Base-by-base conservation (phyloP, 805 yeast species). In the Lipomyces starkeyi region DNA sequence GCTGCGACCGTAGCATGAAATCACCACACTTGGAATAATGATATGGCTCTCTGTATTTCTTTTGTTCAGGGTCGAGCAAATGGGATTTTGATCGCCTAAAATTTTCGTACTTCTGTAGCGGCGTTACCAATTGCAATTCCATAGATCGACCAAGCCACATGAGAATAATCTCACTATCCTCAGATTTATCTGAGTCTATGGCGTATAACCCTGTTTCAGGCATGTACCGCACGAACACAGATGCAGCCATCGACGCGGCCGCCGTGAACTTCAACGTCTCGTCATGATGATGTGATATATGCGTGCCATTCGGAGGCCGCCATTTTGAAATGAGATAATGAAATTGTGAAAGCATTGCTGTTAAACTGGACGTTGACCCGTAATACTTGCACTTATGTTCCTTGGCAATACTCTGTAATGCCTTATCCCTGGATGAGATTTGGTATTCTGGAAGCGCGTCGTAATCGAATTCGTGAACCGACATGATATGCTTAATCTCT, bases 341-440 rank as follows among this genome's bases (percentile, higher is more conserved):
- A 67, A 94, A 80, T 61, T 93, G 96, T 2, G 88, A 82, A 58
- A 94, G 82, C 0, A 88, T 79, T 0, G 88, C 83, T 0, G 98
- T 93, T 91, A 94, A 85, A 0, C 97, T 90, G 22, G 97, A 90
- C 0, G 98, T 93, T 0, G 97, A 92, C 1, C 96, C 90, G 66
- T 85, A 86, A 75, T 83, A 94, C 65, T 77, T 76, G 37, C 69
- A 69, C 20, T 74, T 72, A 7, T 75, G 35, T 17, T 77, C 69
- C 7, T 73, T 71, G 0, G 94, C 88, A 9, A 89, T 76, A 3
- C 80, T 63, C 0, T 84, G 73, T 59, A 94, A 80, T 0, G 74
- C 74, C 13, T 75, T 68, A 79, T 94, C 97, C 73, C 85, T 85
- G 2, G 91, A 85, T 0, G 97, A 88, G 0, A 91, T 84, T 8